These are phyloP conservation scores for Phytophthora palmivora DNA, from an alignment of 352 stramenopile genomes.

Conservation along the genomic window DNA sequence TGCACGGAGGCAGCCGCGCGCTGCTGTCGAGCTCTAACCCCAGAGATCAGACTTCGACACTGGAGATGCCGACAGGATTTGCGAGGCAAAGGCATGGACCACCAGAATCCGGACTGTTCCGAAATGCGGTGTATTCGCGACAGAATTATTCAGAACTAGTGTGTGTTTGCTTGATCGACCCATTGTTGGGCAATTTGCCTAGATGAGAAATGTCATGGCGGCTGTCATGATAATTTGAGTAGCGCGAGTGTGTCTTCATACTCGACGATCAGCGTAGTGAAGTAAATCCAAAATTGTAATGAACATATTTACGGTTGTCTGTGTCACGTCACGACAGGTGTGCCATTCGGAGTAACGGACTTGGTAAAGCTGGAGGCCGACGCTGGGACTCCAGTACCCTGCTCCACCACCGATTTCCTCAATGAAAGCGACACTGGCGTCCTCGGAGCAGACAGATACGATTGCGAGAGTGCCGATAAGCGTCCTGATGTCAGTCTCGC, in stretches of 20 bases:
- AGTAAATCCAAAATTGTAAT: slow-evolving; percentile 12
- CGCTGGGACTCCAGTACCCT: background rate
- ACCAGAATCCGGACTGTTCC: slow-evolving; percentile 21
- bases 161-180: slow-evolving; percentile 6
- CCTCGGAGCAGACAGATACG: slow-evolving; percentile 25
- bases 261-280: background rate
- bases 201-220: background rate
- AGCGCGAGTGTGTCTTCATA: no score
- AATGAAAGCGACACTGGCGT: slow-evolving; percentile 24
- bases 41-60: background rate
- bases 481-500: slow-evolving; percentile 5
- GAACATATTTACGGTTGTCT: slow-evolving; percentile 18
- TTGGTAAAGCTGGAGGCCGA: slow-evolving; percentile 20
- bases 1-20: slow-evolving; percentile 23
- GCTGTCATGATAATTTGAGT: background rate
- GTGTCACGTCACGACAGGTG: slow-evolving; percentile 10
- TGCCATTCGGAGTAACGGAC: slow-evolving; percentile 7
- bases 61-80: slow-evolving; percentile 23
- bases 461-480: slow-evolving; percentile 20
- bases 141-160: slow-evolving; percentile 13
- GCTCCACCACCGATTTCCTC: slow-evolving; percentile 36
- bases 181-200: no score
- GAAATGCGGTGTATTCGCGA: slow-evolving; percentile 1
- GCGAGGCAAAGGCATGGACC: slow-evolving; percentile 25
- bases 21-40: slow-evolving; percentile 11